These are phyloP conservation scores for Arabidopsis hybrid DNA, from an alignment of 441 rosid genomes.

Conservation along the genomic window DNA sequence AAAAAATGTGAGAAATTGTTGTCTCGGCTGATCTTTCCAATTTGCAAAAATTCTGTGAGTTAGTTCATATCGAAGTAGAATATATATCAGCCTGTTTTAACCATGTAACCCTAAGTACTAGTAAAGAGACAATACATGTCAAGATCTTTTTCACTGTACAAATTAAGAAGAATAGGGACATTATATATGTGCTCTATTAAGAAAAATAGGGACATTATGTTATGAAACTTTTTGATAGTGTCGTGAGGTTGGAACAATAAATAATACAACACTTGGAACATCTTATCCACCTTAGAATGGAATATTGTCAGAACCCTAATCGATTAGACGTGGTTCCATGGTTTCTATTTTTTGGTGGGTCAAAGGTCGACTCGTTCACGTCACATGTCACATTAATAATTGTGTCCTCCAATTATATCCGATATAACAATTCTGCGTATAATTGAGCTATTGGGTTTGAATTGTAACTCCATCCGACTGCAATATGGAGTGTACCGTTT, in stretches of 20 bases:
- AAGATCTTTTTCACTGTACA: neutral
- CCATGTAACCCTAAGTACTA: neutral
- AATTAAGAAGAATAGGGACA: neutral
- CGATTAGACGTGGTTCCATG: slow-evolving; percentile 41
- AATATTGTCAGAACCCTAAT: slow-evolving; percentile 43
- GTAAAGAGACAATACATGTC: slow-evolving; percentile 4
- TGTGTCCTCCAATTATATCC: slow-evolving; percentile 45
- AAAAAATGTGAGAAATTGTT: neutral
- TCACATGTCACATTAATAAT: slow-evolving; percentile 46
- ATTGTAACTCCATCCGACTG: no score
- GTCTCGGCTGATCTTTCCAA: neutral
- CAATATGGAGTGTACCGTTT: no score
- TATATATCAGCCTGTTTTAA: neutral
- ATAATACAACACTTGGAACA: slow-evolving; percentile 29
- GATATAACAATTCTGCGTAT: slow-evolving; percentile 30
- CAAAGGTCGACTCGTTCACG: slow-evolving; percentile 43
- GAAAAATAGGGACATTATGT: no score
- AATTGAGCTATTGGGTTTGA: slow-evolving; percentile 21
- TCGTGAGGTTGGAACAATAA: slow-evolving; percentile 23
- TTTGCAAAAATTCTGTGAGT: neutral
- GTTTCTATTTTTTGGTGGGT: slow-evolving; percentile 41
- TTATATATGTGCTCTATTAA: no score
- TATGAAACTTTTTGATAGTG: neutral
- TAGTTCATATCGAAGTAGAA: neutral
- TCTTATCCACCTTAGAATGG: slow-evolving; percentile 37